Conservation (phyloP, 148 eudicot species). For the Talinum fruticosum region DNA sequence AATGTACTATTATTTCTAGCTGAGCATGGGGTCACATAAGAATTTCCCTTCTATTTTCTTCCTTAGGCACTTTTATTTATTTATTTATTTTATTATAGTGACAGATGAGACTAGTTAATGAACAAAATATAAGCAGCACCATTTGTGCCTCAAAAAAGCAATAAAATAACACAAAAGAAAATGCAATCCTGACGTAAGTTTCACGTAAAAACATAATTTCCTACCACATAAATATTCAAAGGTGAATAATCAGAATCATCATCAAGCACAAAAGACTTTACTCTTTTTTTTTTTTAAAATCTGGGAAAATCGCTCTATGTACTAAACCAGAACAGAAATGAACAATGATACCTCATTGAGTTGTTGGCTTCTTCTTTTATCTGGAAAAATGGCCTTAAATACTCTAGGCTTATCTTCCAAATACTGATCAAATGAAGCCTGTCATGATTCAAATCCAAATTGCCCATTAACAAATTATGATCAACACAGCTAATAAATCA, state of each 20-base stretch:
- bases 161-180: too few relatives aligned
- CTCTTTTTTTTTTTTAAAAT: too few relatives aligned
- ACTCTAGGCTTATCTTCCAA: slow-evolving; percentile 83
- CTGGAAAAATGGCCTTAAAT: slow-evolving; percentile 80
- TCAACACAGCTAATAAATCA: not conserved
- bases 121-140: not conserved
- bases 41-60: too few relatives aligned
- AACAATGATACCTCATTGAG: slow-evolving; percentile 56
- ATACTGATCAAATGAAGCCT: slow-evolving; percentile 93
- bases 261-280: too few relatives aligned
- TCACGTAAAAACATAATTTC: not conserved
- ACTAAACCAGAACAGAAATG: not conserved
- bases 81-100: too few relatives aligned
- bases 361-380: slow-evolving; percentile 65
- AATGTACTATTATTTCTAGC: too few relatives aligned
- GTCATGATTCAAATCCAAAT: slow-evolving; percentile 8
- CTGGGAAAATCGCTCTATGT: too few relatives aligned
- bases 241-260: too few relatives aligned
- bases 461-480: not conserved
- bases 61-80: too few relatives aligned
- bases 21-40: too few relatives aligned
- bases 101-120: too few relatives aligned
- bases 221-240: not conserved
- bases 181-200: not conserved
- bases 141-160: not conserved